phyloP scores from a whole-genome alignment of 1,139 yeast genomes.

The Lodderomyces metapsilosis region DNA sequence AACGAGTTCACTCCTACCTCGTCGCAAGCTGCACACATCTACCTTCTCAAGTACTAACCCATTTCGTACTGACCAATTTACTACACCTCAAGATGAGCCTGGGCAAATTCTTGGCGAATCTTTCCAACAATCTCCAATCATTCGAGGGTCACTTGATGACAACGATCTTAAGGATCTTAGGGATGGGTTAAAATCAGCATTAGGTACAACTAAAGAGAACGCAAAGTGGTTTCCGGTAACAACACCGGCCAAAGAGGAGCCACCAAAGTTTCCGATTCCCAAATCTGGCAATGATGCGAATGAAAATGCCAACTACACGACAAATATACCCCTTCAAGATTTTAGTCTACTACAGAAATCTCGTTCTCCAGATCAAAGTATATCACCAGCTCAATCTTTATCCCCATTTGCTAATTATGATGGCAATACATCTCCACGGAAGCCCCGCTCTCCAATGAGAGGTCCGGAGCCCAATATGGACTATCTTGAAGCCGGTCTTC shows the following conservation, averaged over 20 bases:
- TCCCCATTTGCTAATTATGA: constrained; percentile 8
- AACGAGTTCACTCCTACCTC: not conserved
- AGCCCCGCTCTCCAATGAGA: not conserved
- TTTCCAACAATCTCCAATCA: constrained; percentile 5
- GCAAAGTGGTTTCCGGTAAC: constrained; percentile 35
- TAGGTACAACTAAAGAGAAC: constrained; percentile 28
- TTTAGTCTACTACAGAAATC: constrained; percentile 6
- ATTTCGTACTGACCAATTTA: not conserved
- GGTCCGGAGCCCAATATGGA: not conserved
- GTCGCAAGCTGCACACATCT: not conserved
- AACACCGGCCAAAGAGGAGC: constrained; percentile 9
- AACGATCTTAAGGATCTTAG: constrained; percentile 35
- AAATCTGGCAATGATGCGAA: not conserved
- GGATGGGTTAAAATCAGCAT: constrained; percentile 38
- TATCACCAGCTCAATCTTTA: not conserved
- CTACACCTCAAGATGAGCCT: not conserved
- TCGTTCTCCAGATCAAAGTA: constrained; percentile 1
- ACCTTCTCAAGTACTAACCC: not conserved
- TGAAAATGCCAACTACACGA: constrained; percentile 16
- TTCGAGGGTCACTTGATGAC: constrained; percentile 14
- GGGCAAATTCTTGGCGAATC: not conserved
- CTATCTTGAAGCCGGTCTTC: constrained; percentile 16
- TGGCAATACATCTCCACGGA: not conserved
- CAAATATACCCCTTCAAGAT: constrained; percentile 22
- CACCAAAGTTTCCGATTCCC: constrained; percentile 2